Conservation (phyloP, 805 yeast genomes). For the Helenozyma baotianmanensis region DNA sequence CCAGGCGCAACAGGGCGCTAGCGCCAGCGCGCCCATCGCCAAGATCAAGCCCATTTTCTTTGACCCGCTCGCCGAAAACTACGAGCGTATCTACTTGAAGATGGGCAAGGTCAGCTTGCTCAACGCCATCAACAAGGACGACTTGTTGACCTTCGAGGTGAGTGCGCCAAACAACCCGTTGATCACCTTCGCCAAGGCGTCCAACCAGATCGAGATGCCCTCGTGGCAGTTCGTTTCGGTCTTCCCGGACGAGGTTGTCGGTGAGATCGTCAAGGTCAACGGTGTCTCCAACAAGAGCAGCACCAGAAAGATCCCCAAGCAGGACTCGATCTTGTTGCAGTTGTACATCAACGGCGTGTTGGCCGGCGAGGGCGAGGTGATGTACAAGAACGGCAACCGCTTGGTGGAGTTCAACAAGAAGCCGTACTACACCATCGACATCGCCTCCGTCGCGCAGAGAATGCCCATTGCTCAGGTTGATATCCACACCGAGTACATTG, state of each 20-base stretch:
- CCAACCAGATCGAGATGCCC: slow-evolving; percentile 49
- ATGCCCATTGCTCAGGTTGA: slow-evolving; percentile 46
- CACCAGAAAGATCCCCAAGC: slow-evolving; percentile 32
- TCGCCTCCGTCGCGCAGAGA: slow-evolving; percentile 30
- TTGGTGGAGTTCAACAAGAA: slow-evolving; percentile 44
- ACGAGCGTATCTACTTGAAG: slow-evolving; percentile 57
- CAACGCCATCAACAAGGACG: slow-evolving; percentile 26
- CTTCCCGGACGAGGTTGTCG: slow-evolving; percentile 63
- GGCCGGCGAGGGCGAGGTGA: slow-evolving; percentile 55
- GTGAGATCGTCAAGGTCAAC: slow-evolving; percentile 63
- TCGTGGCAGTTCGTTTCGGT: slow-evolving; percentile 74
- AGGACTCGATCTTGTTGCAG: slow-evolving; percentile 51
- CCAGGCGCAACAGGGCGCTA: slow-evolving; percentile 17
- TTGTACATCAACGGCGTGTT: slow-evolving; percentile 61
- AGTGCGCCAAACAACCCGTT: slow-evolving; percentile 46
- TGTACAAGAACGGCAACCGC: slow-evolving; percentile 43
- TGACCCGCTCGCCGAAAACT: slow-evolving; percentile 56
- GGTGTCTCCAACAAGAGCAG: slow-evolving; percentile 46
- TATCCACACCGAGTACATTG: slow-evolving; percentile 60
- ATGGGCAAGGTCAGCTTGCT: slow-evolving; percentile 46
- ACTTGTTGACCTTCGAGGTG: slow-evolving; percentile 50
- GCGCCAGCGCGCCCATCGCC: slow-evolving; percentile 50
- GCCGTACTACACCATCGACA: slow-evolving; percentile 42
- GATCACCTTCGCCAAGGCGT: slow-evolving; percentile 60
- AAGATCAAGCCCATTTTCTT: slow-evolving; percentile 61